Base-by-base conservation (phyloP, 768 basidiomycete species). In the Rhizopogon vesiculosus region DNA sequence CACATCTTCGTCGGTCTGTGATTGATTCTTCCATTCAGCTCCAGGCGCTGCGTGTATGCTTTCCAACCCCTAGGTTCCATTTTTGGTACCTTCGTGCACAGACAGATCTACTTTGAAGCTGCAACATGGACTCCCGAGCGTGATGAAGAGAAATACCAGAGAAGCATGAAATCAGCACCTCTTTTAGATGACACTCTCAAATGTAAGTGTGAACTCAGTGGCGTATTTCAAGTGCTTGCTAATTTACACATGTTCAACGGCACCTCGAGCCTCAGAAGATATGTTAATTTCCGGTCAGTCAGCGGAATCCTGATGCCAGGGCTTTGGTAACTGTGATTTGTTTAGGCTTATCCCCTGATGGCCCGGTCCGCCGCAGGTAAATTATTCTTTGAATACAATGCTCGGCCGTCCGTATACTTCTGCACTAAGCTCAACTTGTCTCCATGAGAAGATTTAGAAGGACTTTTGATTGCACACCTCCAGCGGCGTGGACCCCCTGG, bases 221-320 rank as follows among this genome's bases (percentile, higher is more conserved):
- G 33, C 33, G 33, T 35, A 48, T 35, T 22, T 38, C 33, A 22
- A 28, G 33, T 8, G 33, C 33, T 48, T 46, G 45, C 12, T 35
- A 18, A 48, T 48, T 49, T 38, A 7, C 19, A 22, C 33, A 48
- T 33, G 29, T 19, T 18, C n/a, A 31, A 31, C 12, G 31, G 33
- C 13, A 33, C 45, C 19, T 15, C 35, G 12, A 48, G 33, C 7
- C 29, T n/a, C 31, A 15, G 29, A n/a, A 56, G 68, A 61, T 63
- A 66, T 61, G 70, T 69, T 70, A 63, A 71, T 57, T 43, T 41
- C 42, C 59, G 57, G 43, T 57, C 28, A 16, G 60, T 58, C 52
- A 58, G 57, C 60, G 58, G 64, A 51, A 54, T 54, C 56, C 12
- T 45, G 53, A 53, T 33, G 51, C 62, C 49, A 53, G 54, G 25